Base-by-base conservation (phyloP, 176 grass and related monocot genomes). In the Rhynchospora breviuscula region DNA sequence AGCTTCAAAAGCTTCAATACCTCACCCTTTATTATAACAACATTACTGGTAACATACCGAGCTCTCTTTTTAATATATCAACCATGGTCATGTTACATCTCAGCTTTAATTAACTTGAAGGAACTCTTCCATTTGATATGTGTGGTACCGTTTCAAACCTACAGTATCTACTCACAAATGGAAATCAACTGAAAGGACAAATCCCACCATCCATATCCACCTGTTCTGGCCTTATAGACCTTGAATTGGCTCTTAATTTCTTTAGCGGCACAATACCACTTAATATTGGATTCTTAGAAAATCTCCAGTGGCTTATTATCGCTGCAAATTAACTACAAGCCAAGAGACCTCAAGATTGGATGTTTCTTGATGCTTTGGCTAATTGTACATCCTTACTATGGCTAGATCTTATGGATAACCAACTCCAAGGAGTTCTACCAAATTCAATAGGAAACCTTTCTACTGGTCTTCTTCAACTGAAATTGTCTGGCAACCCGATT, bases 11-110 rank as follows among this genome's bases (percentile, higher is more conserved):
- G 56, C 83, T 91, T 33, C 4, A 49, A 22, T 62, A 40, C 25
- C 19, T 83, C 85, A 31, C 19, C 29, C 10, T 46, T 91, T 14
- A 70, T 29, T 5, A 43, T 2, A 91, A 88, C 67, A 13, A 33
- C 25, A n/a, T 91, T 53, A 64, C 85, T 12, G 62, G 67, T 7
- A 47, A 69, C 10, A 79, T 91, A 69, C 89, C 52, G 4, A 10
- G 1, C 57, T 87, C 68, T 59, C n/a, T 85, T 31, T 84, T 84
- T 25, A 87, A 84, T 79, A 19, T 88, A n/a, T 88, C 81, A 26
- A 8, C 86, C 47, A 33, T 79, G n/a, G 46, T 47, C 8, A 15
- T 6, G 0, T 48, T 84, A 4, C 1, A 15, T 23, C 10, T 84
- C 0, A 8, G 0, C 3, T 0, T 1, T 23, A 88, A 88, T 18